Conservation (phyloP, 768 basidiomycete species). For the Gymnopilus junonius region DNA sequence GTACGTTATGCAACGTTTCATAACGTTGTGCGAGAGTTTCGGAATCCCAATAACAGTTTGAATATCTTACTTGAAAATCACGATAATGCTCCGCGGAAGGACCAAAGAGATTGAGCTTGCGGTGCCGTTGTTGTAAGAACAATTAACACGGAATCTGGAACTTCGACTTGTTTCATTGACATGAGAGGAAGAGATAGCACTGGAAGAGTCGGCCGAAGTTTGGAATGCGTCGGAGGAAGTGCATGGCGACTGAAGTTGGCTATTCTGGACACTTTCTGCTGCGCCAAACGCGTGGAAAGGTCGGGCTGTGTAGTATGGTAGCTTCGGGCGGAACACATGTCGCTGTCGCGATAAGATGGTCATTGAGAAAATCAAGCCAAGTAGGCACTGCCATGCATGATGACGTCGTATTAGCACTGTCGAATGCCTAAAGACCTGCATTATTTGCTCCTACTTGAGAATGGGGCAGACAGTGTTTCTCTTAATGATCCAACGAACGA, state of each 20-base stretch:
- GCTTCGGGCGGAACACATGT: conserved; percentile 3
- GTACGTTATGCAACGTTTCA: not conserved
- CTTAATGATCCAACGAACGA: not conserved
- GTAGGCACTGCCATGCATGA: not conserved
- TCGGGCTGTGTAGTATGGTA: not conserved
- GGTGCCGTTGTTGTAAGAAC: not conserved
- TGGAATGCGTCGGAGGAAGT: not conserved
- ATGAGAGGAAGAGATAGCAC: not conserved
- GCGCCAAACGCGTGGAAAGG: not conserved
- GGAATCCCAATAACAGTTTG: not conserved
- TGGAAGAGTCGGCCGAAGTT: not conserved
- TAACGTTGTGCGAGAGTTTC: not conserved
- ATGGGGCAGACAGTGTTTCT: not conserved
- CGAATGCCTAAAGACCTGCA: not conserved
- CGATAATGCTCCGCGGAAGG: conserved; percentile 2
- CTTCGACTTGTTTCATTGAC: not conserved
- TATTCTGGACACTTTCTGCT: not conserved
- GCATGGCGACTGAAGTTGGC: not conserved
- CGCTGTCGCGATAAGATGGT: not conserved
- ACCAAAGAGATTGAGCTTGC: not conserved
- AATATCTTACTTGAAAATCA: not conserved
- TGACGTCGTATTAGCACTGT: not conserved
- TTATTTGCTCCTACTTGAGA: not conserved
- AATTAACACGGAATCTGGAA: not conserved
- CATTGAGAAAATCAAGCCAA: not conserved